These are phyloP conservation scores for Limnomonas spitsbergensis DNA, from an alignment of 139 green algal species.

Conservation along the genomic window DNA sequence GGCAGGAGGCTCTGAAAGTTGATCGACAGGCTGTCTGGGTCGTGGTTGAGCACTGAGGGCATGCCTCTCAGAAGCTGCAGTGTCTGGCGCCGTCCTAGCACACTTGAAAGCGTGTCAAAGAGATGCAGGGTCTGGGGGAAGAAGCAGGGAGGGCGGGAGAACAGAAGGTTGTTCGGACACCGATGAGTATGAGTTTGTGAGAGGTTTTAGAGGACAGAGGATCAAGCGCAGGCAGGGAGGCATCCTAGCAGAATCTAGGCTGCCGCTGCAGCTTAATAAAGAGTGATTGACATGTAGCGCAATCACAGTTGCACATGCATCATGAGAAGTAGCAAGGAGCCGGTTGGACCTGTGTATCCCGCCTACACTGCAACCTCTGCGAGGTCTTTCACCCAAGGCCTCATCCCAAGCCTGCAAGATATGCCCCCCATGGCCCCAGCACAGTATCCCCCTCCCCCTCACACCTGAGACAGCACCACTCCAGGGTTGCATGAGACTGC, in stretches of 20 bases:
- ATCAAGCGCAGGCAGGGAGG: too few relatives aligned
- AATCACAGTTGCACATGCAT: too few relatives aligned
- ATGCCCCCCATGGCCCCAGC: too few relatives aligned
- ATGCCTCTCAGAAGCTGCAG: not conserved
- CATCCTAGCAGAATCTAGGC: not conserved
- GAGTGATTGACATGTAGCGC: too few relatives aligned
- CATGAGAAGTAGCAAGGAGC: too few relatives aligned
- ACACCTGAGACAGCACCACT: conserved; percentile 12
- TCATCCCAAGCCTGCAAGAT: too few relatives aligned
- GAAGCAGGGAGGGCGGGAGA: not conserved
- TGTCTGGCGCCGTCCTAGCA: not conserved
- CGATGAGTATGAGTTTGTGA: not conserved
- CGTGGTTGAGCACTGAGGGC: conserved; percentile 6
- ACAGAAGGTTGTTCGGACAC: not conserved
- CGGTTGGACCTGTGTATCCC: too few relatives aligned
- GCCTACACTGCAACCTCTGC: not conserved
- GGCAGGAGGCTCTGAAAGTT: not conserved
- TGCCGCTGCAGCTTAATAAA: not conserved
- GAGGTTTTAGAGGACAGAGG: too few relatives aligned
- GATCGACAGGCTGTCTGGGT: not conserved
- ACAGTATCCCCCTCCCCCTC: too few relatives aligned
- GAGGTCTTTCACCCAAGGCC: too few relatives aligned
- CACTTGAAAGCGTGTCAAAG: not conserved
- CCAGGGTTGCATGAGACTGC: conserved; percentile 6
- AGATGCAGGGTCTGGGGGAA: not conserved